phyloP scores from a whole-genome alignment of 176 grass and related monocot genomes.

The Bothriochloa decipiens region DNA sequence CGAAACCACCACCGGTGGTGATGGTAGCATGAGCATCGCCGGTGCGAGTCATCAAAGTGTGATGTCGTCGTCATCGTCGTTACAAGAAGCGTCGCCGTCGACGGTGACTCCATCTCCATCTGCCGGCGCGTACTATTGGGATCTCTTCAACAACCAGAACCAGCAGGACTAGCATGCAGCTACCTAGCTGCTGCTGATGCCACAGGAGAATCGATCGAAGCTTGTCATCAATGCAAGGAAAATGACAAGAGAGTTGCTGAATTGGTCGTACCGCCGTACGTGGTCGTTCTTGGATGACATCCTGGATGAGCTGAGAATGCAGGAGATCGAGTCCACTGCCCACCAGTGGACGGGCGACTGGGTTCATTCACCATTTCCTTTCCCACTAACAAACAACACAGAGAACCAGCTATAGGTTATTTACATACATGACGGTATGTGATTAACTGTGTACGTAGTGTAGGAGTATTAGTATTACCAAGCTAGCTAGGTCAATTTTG shows the following conservation, averaged over 20 bases:
- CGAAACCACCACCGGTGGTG: not conserved
- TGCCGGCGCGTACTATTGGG: constrained; percentile 48
- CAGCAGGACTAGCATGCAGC: too few species aligned
- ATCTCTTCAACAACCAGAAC: constrained; percentile 47
- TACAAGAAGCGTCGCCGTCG: not conserved
- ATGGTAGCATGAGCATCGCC: too few species aligned
- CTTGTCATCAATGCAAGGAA: not conserved
- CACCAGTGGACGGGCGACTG: not conserved
- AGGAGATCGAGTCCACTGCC: not conserved
- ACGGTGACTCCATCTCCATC: constrained; percentile 22
- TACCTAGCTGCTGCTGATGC: too few species aligned
- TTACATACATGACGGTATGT: not conserved
- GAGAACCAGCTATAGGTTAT: not conserved
- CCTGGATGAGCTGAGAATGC: not conserved
- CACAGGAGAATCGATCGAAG: not conserved
- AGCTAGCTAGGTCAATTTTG: not conserved
- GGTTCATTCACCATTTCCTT: not conserved
- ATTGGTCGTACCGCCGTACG: constrained; percentile 6
- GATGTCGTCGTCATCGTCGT: too few species aligned
- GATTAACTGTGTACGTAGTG: too few species aligned
- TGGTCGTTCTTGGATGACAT: not conserved
- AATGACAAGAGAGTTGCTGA: not conserved
- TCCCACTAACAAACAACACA: too few species aligned
- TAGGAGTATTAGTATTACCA: too few species aligned
- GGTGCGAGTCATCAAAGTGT: not conserved